Conservation (phyloP, 116 monocot genomes). For the Trichopus zeylanicus region DNA sequence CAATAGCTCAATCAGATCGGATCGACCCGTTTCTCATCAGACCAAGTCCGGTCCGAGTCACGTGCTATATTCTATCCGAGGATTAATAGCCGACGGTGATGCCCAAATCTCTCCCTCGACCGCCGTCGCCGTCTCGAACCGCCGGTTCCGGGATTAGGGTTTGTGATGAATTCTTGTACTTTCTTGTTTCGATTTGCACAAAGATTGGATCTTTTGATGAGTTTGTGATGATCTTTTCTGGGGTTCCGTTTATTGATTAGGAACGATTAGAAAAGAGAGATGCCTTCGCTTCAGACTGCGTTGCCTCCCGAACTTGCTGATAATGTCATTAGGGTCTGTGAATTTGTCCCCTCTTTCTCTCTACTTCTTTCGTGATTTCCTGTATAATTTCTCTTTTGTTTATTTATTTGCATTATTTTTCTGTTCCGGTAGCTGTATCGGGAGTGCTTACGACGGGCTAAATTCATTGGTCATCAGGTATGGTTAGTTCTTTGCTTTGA, state of each 20-base stretch:
- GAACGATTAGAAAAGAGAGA: neutral
- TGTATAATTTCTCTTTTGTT: neutral
- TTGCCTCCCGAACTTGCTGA: constrained; percentile 80
- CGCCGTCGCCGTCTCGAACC: neutral
- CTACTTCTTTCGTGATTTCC: constrained; percentile 7
- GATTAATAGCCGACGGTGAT: too few relatives aligned
- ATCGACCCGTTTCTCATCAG: too few relatives aligned
- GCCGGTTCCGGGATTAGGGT: neutral
- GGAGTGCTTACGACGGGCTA: constrained; percentile 87
- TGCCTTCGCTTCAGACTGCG: constrained; percentile 15
- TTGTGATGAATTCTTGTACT: too few relatives aligned
- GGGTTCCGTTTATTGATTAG: neutral
- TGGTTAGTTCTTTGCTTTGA: too few relatives aligned
- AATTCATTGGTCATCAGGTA: constrained; percentile 75
- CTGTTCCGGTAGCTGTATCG: constrained; percentile 47
- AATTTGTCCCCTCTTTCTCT: neutral
- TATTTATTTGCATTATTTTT: neutral
- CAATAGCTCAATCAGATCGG: too few relatives aligned
- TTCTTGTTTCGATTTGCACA: too few relatives aligned
- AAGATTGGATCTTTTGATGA: neutral
- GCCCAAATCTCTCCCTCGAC: neutral
- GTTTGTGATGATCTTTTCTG: neutral
- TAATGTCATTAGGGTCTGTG: constrained; percentile 62
- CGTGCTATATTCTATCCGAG: neutral
- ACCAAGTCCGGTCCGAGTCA: neutral